phyloP scores from a whole-genome alignment of 2,329 filamentous ascomycete genomes.

The Colletotrichum falcatum region DNA sequence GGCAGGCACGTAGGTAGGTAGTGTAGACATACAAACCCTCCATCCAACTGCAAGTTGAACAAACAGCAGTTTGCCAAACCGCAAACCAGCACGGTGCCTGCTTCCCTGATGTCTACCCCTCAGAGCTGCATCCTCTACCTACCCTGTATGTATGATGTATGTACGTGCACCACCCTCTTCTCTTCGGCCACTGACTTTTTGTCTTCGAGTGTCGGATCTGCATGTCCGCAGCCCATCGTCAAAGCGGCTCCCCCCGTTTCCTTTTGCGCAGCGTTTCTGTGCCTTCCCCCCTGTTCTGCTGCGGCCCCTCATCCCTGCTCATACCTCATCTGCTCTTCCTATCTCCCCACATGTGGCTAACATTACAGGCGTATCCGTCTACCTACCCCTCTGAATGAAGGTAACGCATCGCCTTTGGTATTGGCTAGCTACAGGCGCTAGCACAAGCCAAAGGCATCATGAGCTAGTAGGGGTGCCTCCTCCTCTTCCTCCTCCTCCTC shows the following conservation, averaged over 20 bases:
- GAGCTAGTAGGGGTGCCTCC: slow-evolving; percentile 4
- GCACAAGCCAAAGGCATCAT: neutral
- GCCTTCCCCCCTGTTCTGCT: neutral
- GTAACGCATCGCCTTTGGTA: slow-evolving; percentile 31
- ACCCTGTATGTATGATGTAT: no score
- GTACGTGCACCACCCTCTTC: no score
- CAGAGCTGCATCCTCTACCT: no score
- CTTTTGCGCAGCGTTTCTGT: neutral
- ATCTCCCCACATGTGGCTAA: neutral
- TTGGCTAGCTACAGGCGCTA: slow-evolving; percentile 24
- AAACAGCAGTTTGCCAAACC: neutral
- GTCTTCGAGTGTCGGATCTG: slow-evolving; percentile 22
- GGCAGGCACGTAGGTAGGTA: no score
- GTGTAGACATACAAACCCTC: no score
- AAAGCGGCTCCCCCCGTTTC: slow-evolving; percentile 28
- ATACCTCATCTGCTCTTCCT: slow-evolving; percentile 1
- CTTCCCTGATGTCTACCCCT: neutral
- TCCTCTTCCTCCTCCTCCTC: neutral
- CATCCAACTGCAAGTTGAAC: neutral
- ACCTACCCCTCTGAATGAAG: slow-evolving; percentile 24
- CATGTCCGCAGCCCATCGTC: slow-evolving; percentile 16
- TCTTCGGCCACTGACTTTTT: slow-evolving; percentile 6
- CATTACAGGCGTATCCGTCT: slow-evolving; percentile 5
- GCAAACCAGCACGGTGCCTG: neutral
- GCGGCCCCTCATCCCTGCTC: slow-evolving; percentile 2